Evolutionary conservation across 768 basidiomycete species (phyloP), one percentile per base, ranked within the genome.

Genomic region (Auricularia auricula-judae): DNA sequence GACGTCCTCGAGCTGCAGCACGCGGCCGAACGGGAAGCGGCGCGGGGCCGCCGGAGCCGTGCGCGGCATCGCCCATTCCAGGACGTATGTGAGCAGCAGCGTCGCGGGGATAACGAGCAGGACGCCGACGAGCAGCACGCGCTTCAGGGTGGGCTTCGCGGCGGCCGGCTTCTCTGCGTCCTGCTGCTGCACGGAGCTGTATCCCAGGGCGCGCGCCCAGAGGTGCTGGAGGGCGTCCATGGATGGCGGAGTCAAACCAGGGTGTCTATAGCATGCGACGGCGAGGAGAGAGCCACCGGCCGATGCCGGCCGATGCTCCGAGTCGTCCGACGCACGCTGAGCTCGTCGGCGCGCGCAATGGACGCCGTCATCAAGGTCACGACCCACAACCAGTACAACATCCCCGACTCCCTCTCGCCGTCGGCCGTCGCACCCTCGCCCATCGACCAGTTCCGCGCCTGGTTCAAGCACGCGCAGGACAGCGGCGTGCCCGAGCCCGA

Each of bases 401-500:
- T 88, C 7, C 76, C 79, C n/a, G 88, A 86, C 62, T 74, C 82
- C 47, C 78, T 91, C 36, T 79, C 86, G 1, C 90, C 90, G 0
- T 63, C 76, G n/a, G 78, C 78, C 42, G 84, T 92, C 68, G 70
- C 75, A 36, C 76, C 84, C 2, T 83, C 83, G 64, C 96, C 96
- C 0, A 78, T 98, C 62, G 83, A 83, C 62, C 93, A 95, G 71
- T 98, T 98, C 76, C 84, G 85, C 63, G 69, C 75, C 36, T 98
- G 96, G 96, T 91, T 98, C 77, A 83, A 84, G 61, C 80, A 86
- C 51, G 85, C 84, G 23, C 75, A 80, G 61, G 70, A 74, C 23
- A 79, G 77, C n/a, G 68, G 72, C 14, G 90, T 95, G 4, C 73
- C 77, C 58, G 93, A 97, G 74, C 93, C 95, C n/a, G 96, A 98